Conservation (phyloP, 2,329 filamentous ascomycete species). For the Monosporascus cannonballus region DNA sequence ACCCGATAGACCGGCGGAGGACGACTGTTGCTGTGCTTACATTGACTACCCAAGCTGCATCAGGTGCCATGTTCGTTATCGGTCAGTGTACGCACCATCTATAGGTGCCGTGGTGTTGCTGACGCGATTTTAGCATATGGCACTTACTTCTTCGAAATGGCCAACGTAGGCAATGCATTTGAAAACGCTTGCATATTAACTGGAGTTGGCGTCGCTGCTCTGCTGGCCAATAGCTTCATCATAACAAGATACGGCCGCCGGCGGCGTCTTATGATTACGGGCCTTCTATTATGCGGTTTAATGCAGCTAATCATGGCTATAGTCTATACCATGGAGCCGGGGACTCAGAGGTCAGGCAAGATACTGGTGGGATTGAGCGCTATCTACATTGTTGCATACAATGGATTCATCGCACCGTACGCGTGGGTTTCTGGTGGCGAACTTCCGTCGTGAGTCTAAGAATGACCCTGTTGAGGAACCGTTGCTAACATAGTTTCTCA, state of each 20-base stretch:
- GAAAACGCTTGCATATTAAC: slow-evolving; percentile 50
- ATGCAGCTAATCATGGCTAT: slow-evolving; percentile 48
- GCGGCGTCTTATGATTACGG: slow-evolving; percentile 44
- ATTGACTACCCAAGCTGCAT: slow-evolving; percentile 45
- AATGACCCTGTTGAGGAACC: no score
- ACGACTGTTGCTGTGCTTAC: slow-evolving; percentile 42
- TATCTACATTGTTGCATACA: slow-evolving; percentile 49
- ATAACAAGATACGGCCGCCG: slow-evolving; percentile 48
- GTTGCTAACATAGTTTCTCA: background rate
- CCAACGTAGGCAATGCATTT: slow-evolving; percentile 48
- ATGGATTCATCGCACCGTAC: slow-evolving; percentile 47
- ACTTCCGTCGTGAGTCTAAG: slow-evolving; percentile 36
- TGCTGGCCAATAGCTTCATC: slow-evolving; percentile 46
- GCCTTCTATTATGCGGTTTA: slow-evolving; percentile 45
- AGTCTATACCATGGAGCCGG: slow-evolving; percentile 40
- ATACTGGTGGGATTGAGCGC: slow-evolving; percentile 47
- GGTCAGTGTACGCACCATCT: slow-evolving; percentile 22
- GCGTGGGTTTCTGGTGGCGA: slow-evolving; percentile 53
- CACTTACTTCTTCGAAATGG: slow-evolving; percentile 57
- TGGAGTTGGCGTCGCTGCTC: slow-evolving; percentile 47
- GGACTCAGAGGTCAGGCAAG: slow-evolving; percentile 32
- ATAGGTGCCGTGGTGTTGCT: background rate
- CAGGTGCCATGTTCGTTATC: slow-evolving; percentile 51
- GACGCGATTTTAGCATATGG: slow-evolving; percentile 36
- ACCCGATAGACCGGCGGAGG: slow-evolving; percentile 45